Evolutionary conservation across 139 green algal genomes (phyloP), one percentile per base, ranked within the genome.

Genomic region (Coelastrella sp.): DNA sequence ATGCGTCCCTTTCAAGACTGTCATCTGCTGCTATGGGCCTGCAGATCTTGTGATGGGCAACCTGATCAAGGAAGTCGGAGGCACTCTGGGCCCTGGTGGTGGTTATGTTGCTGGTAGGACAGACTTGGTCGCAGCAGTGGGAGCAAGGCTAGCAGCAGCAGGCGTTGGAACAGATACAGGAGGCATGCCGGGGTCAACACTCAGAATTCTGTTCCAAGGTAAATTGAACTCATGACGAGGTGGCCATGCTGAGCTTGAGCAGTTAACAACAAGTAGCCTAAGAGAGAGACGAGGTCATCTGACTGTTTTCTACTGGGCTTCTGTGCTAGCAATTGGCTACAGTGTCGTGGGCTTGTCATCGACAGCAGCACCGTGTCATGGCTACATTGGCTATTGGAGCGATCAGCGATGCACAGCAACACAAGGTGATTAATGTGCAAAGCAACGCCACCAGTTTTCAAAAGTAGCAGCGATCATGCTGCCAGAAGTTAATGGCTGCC

Each of bases 11-110:
- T n/a, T n/a, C n/a, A n/a, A n/a, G n/a, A n/a, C n/a, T n/a, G n/a
- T n/a, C n/a, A n/a, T n/a, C n/a, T 64, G 53, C 21, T 64, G 53
- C 53, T 69, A 30, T 35, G 38, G 25, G 9, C 40, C 5, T 63
- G 21, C 96, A 32, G 97, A 99, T 85, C 89, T 99, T 53, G 93
- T 90, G 43, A 98, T 97, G 93, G 97, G 97, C 27, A 95, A 85
- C 32, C 89, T 99, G 53, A 99, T 99, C 87, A 99, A 99, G 89
- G 98, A 96, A 81, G 80, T 88, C 77, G 96, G 96, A 17, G 96
- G 95, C 63, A 98, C 94, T 50, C 95, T 99, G 0, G 95, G 92
- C 1, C 90, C 94, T 6, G 89, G 95, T 13, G 97, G 97, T 38
- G 97, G 97, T 25, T 99, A 99, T 79, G 93, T 99, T 21, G 97